Percentiles rank a stretch among this genome's conserved stretches.
Evolutionary conservation across 1,284 basidiomycete genomes (phyloP).

Genomic region (Irpex rosettiformis): DNA sequence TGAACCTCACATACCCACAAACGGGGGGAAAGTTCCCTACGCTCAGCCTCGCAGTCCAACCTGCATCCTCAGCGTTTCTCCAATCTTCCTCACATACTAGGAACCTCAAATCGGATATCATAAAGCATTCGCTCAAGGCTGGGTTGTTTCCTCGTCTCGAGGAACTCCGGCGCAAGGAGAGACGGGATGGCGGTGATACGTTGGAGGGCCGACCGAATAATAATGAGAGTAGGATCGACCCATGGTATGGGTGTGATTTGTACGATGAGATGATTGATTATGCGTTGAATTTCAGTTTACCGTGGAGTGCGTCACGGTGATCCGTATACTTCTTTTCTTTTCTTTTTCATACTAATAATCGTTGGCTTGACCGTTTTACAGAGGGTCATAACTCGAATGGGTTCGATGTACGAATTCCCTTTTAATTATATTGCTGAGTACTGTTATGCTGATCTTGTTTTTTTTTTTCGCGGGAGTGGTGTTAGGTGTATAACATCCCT

Average conservation of each 20-base stretch:
- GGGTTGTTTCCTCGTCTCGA: not conserved
- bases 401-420: slow-evolving; percentile 23
- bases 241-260: slow-evolving; percentile 33
- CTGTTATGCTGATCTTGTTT: not conserved
- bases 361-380: not conserved
- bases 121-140: not conserved
- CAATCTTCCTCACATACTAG: too few species aligned
- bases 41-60: slow-evolving; percentile 11
- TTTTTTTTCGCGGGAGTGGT: slow-evolving; percentile 1
- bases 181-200: not conserved
- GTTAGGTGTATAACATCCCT: slow-evolving; percentile 32
- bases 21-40: slow-evolving; percentile 46
- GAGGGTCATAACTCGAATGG: slow-evolving; percentile 11
- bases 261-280: slow-evolving; percentile 35
- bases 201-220: not conserved
- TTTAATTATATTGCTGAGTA: not conserved
- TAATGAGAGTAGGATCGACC: slow-evolving; percentile 27
- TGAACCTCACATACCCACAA: slow-evolving; percentile 72
- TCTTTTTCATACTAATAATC: not conserved
- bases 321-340: not conserved
- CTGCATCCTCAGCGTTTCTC: not conserved
- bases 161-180: not conserved
- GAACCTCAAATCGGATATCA: not conserved
- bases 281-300: slow-evolving; percentile 32
- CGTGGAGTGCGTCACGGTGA: slow-evolving; percentile 26